Evolutionary conservation across 2,329 filamentous ascomycete genomes (phyloP).

Genomic region (Botryotinia convoluta): DNA sequence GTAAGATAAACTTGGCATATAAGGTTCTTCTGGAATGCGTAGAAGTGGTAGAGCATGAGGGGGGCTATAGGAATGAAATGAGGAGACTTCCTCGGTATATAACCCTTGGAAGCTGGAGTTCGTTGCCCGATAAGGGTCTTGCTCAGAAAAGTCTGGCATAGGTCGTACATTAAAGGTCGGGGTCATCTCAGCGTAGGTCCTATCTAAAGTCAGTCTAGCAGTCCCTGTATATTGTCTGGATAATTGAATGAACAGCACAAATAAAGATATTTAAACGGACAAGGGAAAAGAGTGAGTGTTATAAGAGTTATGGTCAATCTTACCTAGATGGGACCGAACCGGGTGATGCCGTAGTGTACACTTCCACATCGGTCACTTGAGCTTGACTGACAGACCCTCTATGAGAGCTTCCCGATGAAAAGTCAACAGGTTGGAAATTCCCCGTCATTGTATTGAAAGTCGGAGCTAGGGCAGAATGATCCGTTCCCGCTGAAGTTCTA

Average conservation of each 20-base stretch:
- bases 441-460: slow-evolving; percentile 28
- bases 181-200: slow-evolving; percentile 14
- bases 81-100: slow-evolving; percentile 20
- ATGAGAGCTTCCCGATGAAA: slow-evolving; percentile 24
- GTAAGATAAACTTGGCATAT: slow-evolving; percentile 32
- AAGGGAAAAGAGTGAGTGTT: not conserved
- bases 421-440: slow-evolving; percentile 31
- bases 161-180: slow-evolving; percentile 8
- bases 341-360: slow-evolving; percentile 29
- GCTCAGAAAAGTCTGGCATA: slow-evolving; percentile 3
- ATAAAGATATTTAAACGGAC: not conserved
- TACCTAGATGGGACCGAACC: slow-evolving; percentile 22
- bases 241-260: not conserved
- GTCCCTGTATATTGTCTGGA: not conserved
- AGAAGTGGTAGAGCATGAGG: slow-evolving; percentile 30
- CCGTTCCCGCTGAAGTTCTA: slow-evolving; percentile 29
- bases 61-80: slow-evolving; percentile 27
- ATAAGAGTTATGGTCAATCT: not conserved
- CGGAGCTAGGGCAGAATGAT: slow-evolving; percentile 29
- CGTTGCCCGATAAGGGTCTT: slow-evolving; percentile 3
- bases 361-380: slow-evolving; percentile 26
- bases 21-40: slow-evolving; percentile 35
- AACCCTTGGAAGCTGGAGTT: slow-evolving; percentile 25
- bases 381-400: slow-evolving; percentile 30
- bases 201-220: slow-evolving; percentile 11